phyloP scores from a whole-genome alignment of 192 early-diverging fungal species.

The Coemansia aciculifera region DNA sequence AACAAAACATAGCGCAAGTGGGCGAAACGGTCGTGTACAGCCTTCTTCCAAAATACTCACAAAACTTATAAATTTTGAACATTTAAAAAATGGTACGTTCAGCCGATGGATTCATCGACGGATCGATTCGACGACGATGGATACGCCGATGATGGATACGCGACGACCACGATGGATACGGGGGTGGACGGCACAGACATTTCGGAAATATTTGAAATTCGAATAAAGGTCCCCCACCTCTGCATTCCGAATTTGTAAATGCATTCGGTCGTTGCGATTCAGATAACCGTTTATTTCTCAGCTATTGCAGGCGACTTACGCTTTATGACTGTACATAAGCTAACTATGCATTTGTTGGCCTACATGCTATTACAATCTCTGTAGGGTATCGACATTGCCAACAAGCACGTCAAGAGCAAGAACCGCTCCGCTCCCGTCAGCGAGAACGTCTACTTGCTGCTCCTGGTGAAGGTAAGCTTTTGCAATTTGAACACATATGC shows the following conservation, averaged over 20 bases:
- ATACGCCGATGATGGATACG: slow-evolving; percentile 9
- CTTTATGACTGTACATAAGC: neutral
- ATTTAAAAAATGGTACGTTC: slow-evolving; percentile 2
- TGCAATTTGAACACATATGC: neutral
- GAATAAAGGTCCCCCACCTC: neutral
- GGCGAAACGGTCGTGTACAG: neutral
- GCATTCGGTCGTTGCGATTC: neutral
- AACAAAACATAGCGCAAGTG: neutral
- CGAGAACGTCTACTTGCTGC: slow-evolving; percentile 94
- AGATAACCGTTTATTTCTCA: neutral
- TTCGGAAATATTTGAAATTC: neutral
- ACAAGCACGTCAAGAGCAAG: slow-evolving; percentile 97
- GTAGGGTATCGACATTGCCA: slow-evolving; percentile 97
- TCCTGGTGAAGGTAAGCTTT: slow-evolving; percentile 84
- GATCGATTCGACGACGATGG: slow-evolving; percentile 4
- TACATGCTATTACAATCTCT: neutral
- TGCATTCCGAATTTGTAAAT: neutral
- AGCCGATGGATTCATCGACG: neutral
- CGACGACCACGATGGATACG: neutral
- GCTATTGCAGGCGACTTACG: neutral
- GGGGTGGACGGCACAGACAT: neutral
- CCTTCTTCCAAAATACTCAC: neutral
- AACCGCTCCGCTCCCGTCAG: slow-evolving; percentile 87
- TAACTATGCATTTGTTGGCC: neutral
- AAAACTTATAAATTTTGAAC: neutral